Conservation (phyloP, 257 asterid genomes). For the Mitragyna speciosa region DNA sequence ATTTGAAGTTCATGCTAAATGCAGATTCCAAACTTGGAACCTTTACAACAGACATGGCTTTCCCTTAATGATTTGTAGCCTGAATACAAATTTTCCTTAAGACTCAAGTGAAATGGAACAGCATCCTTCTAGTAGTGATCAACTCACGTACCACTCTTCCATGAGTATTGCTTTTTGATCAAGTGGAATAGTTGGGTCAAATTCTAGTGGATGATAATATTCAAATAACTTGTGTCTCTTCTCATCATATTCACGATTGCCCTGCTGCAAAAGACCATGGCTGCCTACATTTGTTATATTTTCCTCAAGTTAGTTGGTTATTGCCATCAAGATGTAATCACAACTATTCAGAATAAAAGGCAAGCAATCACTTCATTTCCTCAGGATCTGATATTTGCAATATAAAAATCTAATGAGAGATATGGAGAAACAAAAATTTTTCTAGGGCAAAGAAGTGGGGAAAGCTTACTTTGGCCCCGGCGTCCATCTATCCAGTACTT, state of each 20-base stretch:
- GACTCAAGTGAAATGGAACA: conserved; percentile 3
- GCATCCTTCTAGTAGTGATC: conserved; percentile 1
- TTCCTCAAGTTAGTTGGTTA: conserved; percentile 25
- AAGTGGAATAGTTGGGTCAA: conserved; percentile 75
- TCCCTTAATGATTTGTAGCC: not conserved
- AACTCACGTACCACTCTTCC: conserved; percentile 87
- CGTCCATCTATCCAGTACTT: conserved; percentile 72
- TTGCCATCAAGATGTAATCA: not conserved
- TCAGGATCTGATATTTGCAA: not conserved
- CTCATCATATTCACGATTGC: conserved; percentile 68
- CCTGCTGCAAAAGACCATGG: conserved; percentile 76
- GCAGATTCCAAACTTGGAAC: conserved; percentile 7
- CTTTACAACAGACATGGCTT: not conserved
- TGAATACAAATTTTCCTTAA: not conserved
- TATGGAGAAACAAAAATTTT: not conserved
- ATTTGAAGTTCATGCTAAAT: not conserved
- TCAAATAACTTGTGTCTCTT: conserved; percentile 77
- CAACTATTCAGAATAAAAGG: conserved; percentile 6
- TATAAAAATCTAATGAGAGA: not conserved
- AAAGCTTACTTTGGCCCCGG: conserved; percentile 76
- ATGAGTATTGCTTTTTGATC: conserved; percentile 81
- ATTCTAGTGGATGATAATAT: conserved; percentile 84
- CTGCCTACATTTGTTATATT: conserved; percentile 59
- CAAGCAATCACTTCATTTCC: not conserved
- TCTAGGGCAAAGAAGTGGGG: conserved; percentile 7